phyloP scores from a whole-genome alignment of 2,329 filamentous ascomycete species.

The Dissoconium aciculare region DNA sequence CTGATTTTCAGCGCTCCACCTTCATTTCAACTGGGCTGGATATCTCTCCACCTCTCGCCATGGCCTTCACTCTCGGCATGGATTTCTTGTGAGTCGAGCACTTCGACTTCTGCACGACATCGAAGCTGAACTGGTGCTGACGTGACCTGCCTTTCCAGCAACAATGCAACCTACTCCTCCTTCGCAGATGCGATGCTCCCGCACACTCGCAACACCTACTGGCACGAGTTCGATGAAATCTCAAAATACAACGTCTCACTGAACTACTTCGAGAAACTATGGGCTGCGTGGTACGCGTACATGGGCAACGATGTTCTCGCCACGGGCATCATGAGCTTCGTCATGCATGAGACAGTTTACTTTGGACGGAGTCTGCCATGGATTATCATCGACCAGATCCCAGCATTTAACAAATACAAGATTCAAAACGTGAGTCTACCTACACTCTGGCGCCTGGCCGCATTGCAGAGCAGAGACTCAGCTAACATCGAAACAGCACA shows the following conservation, averaged over 20 bases:
- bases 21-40: too few species aligned
- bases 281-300: constrained; percentile 92
- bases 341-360: constrained; percentile 88
- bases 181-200: constrained; percentile 25
- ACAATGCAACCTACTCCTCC: constrained; percentile 21
- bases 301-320: constrained; percentile 97
- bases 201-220: constrained; percentile 42
- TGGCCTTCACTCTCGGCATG: constrained; percentile 16
- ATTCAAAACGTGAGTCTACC: constrained; percentile 59
- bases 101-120: constrained; percentile 1
- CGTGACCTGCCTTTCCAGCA: constrained; percentile 9
- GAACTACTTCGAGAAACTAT: constrained; percentile 73
- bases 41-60: too few species aligned
- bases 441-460: too few species aligned
- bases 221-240: constrained; percentile 50
- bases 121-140: constrained; percentile 1
- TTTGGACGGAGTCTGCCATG: constrained; percentile 84
- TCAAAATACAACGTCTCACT: constrained; percentile 67
- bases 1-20: too few species aligned
- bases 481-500: constrained; percentile 47
- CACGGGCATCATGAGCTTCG: constrained; percentile 93
- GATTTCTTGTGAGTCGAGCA: constrained; percentile 15
- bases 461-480: not conserved
- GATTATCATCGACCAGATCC: constrained; percentile 80
- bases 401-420: constrained; percentile 85